Conservation (phyloP, 495 filamentous ascomycete species). For the Lepraria neglecta region DNA sequence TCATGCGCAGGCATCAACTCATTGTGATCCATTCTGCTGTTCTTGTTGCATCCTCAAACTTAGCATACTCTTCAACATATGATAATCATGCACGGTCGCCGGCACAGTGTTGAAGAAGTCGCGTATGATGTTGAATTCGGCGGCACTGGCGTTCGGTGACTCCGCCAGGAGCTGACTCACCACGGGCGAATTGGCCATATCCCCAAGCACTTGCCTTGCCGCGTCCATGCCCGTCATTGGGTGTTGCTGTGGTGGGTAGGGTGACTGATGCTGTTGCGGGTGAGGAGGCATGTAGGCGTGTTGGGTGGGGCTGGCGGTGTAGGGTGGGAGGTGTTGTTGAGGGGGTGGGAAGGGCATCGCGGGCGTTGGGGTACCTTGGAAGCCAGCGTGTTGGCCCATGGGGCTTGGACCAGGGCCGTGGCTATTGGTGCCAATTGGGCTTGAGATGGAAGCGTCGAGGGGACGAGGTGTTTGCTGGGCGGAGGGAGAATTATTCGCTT, state of each 20-base stretch:
- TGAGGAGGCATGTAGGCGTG: constrained; percentile 25
- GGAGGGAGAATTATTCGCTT: constrained; percentile 45
- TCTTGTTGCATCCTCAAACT: constrained; percentile 22
- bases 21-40: constrained; percentile 7
- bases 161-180: constrained; percentile 62
- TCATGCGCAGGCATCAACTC: background rate
- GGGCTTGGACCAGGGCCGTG: constrained; percentile 32
- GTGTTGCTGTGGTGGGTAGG: constrained; percentile 29
- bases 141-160: constrained; percentile 52
- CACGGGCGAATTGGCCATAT: constrained; percentile 52
- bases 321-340: constrained; percentile 16
- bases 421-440: constrained; percentile 42
- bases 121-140: constrained; percentile 59
- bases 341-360: constrained; percentile 14
- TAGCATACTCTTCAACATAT: constrained; percentile 25
- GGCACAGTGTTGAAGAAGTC: constrained; percentile 29
- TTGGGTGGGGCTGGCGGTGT: constrained; percentile 23
- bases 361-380: constrained; percentile 20
- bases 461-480: constrained; percentile 42
- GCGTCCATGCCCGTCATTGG: constrained; percentile 39
- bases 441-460: constrained; percentile 36
- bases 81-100: constrained; percentile 23
- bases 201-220: constrained; percentile 54
- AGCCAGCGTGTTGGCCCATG: constrained; percentile 20
- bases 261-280: constrained; percentile 19